Conservation (phyloP, 2,329 filamentous ascomycete species). For the Talaromyces sp. region DNA sequence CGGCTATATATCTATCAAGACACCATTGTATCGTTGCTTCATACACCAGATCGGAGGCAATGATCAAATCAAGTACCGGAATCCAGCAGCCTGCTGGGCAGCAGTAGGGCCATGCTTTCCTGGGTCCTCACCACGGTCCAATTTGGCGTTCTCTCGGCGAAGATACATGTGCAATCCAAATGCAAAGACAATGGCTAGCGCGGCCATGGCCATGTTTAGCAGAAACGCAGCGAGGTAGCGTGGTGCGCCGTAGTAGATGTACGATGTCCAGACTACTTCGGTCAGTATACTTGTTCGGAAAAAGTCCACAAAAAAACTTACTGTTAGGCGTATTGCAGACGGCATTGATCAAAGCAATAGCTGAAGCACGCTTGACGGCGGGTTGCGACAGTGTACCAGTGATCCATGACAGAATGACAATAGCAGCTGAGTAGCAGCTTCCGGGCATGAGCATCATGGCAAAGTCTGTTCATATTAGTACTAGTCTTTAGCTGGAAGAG, state of each 20-base stretch:
- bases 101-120: conserved; percentile 24
- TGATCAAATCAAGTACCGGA: conserved; percentile 18
- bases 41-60: background rate
- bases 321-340: conserved; percentile 21
- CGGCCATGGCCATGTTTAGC: conserved; percentile 23
- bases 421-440: conserved; percentile 18
- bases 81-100: conserved; percentile 22
- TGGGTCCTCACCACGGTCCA: conserved; percentile 22
- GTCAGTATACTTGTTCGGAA: background rate
- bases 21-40: background rate
- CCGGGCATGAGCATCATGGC: conserved; percentile 32
- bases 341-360: conserved; percentile 21
- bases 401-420: conserved; percentile 21
- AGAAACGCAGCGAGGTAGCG: conserved; percentile 25
- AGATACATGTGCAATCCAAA: conserved; percentile 22
- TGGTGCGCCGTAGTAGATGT: conserved; percentile 25
- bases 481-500: background rate
- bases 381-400: conserved; percentile 18
- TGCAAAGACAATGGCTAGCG: conserved; percentile 22
- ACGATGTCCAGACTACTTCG: conserved; percentile 22
- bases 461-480: conserved; percentile 21
- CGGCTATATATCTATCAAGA: background rate
- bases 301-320: background rate
- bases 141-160: conserved; percentile 23
- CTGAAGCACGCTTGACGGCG: conserved; percentile 20